These are phyloP conservation scores for Pouteria glomerata DNA, from an alignment of 148 eudicot species.

Conservation along the genomic window DNA sequence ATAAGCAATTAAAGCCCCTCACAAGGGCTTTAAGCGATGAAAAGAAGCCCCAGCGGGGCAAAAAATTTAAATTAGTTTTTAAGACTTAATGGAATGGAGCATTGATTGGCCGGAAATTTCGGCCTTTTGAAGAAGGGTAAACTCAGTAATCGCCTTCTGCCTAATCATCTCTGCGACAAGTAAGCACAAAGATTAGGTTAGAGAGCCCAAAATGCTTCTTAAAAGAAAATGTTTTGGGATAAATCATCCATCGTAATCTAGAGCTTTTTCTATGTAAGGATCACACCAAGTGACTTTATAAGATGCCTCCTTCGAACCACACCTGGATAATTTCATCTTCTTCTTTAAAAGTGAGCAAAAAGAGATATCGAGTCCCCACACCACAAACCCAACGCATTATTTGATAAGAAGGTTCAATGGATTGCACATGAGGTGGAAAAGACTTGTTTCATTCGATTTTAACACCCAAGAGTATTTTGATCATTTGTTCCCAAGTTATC, in stretches of 20 bases:
- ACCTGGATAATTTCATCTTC: neutral
- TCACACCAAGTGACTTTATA: neutral
- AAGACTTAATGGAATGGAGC: conserved; percentile 8
- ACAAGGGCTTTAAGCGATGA: neutral
- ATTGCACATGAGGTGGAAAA: too few relatives aligned
- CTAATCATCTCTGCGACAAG: conserved; percentile 1
- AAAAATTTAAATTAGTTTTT: neutral
- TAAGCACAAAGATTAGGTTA: conserved; percentile 1
- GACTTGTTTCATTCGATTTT: too few relatives aligned
- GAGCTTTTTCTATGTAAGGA: neutral
- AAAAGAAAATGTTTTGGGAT: neutral
- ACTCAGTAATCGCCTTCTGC: neutral
- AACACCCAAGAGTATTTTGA: too few relatives aligned
- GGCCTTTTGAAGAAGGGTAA: conserved; percentile 15
- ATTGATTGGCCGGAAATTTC: conserved; percentile 16
- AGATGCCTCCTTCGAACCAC: neutral
- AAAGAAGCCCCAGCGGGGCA: neutral
- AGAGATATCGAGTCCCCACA: neutral
- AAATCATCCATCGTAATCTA: neutral
- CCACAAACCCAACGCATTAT: too few relatives aligned
- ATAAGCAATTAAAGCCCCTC: neutral
- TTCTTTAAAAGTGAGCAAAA: neutral
- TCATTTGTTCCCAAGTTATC: too few relatives aligned
- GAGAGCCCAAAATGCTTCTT: too few relatives aligned
- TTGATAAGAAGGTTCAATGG: too few relatives aligned